Percentiles rank a stretch among this genome's conserved stretches.
Evolutionary conservation across 768 basidiomycete species (phyloP).

Genomic region (Boletus coccyginus): DNA sequence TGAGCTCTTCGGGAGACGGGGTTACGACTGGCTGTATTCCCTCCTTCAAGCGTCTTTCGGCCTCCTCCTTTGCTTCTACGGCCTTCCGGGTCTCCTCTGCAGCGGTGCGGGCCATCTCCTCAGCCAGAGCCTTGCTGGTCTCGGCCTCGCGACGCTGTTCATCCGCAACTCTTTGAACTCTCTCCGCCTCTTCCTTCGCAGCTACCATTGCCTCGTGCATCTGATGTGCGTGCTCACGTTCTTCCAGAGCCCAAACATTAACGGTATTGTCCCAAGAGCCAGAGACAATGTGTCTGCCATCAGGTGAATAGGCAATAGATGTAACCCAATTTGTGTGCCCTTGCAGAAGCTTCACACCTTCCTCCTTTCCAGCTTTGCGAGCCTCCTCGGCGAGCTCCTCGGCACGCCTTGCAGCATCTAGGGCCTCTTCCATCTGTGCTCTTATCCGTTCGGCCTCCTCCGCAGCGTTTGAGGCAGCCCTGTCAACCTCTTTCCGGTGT

Average conservation of each 20-base stretch:
- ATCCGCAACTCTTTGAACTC: conserved; percentile 5
- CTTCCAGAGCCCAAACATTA: not conserved
- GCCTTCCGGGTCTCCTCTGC: conserved; percentile 13
- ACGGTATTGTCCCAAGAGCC: too few relatives aligned
- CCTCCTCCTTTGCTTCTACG: conserved; percentile 9
- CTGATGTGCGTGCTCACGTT: conserved; percentile 1
- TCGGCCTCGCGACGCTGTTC: conserved; percentile 10
- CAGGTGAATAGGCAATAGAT: too few relatives aligned
- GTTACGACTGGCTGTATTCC: conserved; percentile 24
- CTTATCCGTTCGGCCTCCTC: conserved; percentile 7
- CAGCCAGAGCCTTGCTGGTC: conserved; percentile 2
- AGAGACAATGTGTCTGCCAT: too few relatives aligned
- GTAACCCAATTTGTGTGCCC: too few relatives aligned
- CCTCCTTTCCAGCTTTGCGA: conserved; percentile 4
- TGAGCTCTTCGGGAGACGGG: conserved; percentile 9
- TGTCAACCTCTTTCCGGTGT: conserved; percentile 7
- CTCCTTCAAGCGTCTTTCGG: conserved; percentile 16
- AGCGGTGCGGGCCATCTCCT: conserved; percentile 8
- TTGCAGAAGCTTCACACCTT: not conserved
- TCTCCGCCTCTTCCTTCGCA: conserved; percentile 9
- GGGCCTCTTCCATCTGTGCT: conserved; percentile 6
- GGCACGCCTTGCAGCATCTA: not conserved
- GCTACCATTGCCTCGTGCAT: conserved; percentile 2
- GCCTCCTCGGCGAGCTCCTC: conserved; percentile 7
- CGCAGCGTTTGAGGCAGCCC: conserved; percentile 3